Base-by-base conservation (phyloP, 768 basidiomycete genomes). In the Xerocomus potaroensis region DNA sequence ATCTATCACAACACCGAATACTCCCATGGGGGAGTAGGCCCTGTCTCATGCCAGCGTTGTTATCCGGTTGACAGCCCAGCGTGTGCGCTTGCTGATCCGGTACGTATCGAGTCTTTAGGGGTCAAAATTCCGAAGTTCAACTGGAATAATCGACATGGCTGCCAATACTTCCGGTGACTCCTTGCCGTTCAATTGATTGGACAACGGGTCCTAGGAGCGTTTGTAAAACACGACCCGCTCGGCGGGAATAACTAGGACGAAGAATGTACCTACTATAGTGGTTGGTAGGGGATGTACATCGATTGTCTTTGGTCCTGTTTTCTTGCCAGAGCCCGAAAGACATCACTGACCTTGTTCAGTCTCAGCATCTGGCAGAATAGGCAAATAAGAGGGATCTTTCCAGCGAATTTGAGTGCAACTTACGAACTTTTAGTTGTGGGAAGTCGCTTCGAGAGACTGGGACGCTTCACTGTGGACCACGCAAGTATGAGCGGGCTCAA, bases 11-110 rank as follows among this genome's bases (percentile, higher is more conserved):
- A 40, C 38, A 5, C 43, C 42, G 12, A 49, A 43, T 15, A 49
- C 26, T 24, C 43, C 48, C 48, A 45, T 39, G 7, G 45, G 36
- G 24, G 38, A 50, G 37, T 45, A 50, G 11, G 47, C 47, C n/a
- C 39, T 48, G 15, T 48, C 47, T 23, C 43, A 40, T 31, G 33
- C 47, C 15, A 36, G 18, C 4, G 34, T 43, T 16, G 41, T 48
- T 7, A 22, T 21, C 23, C 47, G 30, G 15, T 48, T 48, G 8
- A 33, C 40, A 11, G 47, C 47, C 47, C 47, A 48, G 27, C 44
- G 29, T 27, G 31, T 37, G 19, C 24, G 35, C 36, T 38, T 37
- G 21, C 26, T 30, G 19, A 45, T 37, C 19, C 23, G 44, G 21
- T 37, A 45, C 2, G 35, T 37, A 22, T 23, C 29, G 11, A 16